phyloP scores from a whole-genome alignment of 2,329 filamentous ascomycete genomes.

The Cladophialophora psammophila region DNA sequence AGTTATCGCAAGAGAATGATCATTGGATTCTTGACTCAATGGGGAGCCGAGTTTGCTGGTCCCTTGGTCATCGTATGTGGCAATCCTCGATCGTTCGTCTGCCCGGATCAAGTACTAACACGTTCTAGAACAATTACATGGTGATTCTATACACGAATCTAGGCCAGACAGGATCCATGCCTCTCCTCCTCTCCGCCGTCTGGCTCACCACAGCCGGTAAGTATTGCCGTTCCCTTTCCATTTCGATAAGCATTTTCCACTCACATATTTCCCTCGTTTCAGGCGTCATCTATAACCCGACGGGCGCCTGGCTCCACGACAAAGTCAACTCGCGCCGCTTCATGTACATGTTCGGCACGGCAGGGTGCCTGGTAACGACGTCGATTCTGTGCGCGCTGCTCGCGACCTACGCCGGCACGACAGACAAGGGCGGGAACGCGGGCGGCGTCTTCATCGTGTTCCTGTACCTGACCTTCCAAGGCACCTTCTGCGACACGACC shows the following conservation, averaged over 20 bases:
- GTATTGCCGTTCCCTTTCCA: neutral
- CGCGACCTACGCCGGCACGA: constrained; percentile 46
- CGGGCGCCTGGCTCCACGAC: constrained; percentile 51
- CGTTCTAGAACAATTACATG: constrained; percentile 49
- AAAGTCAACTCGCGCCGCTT: constrained; percentile 51
- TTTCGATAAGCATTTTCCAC: constrained; percentile 1
- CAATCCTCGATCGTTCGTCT: constrained; percentile 39
- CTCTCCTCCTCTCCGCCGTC: constrained; percentile 54
- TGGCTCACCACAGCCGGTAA: constrained; percentile 56
- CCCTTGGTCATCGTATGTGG: constrained; percentile 57
- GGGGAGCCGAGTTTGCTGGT: constrained; percentile 62
- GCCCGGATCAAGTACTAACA: neutral
- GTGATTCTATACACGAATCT: constrained; percentile 50
- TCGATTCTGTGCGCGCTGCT: constrained; percentile 49
- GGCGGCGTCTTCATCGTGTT: constrained; percentile 52
- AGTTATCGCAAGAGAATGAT: constrained; percentile 61
- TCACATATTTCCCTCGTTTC: neutral
- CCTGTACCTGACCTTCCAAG: constrained; percentile 59
- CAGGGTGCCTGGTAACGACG: constrained; percentile 50
- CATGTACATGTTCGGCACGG: constrained; percentile 53
- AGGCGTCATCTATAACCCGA: constrained; percentile 50
- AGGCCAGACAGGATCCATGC: constrained; percentile 49
- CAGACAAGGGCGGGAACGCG: constrained; percentile 45
- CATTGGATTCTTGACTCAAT: constrained; percentile 61
- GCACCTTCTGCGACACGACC: constrained; percentile 56